phyloP scores from a whole-genome alignment of 2,329 filamentous ascomycete species.

The Talaromyces rugulosus region DNA sequence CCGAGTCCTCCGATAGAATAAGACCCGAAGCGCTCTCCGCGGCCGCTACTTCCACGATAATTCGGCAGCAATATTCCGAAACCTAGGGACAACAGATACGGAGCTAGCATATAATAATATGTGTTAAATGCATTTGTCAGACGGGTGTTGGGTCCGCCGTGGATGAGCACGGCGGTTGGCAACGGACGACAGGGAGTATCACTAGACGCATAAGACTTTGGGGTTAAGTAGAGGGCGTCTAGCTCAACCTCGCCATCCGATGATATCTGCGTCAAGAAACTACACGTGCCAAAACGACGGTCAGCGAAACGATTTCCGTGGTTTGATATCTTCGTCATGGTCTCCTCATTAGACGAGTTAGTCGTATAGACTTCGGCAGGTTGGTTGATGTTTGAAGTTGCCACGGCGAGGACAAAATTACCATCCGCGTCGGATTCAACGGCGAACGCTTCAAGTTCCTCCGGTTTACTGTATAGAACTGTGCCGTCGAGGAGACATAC shows the following conservation, averaged over 20 bases:
- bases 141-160: conserved; percentile 16
- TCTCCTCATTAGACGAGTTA: background rate
- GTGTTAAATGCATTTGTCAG: conserved; percentile 14
- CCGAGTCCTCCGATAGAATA: conserved; percentile 14
- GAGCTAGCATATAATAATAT: conserved; percentile 14
- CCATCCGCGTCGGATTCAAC: background rate
- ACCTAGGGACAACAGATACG: conserved; percentile 14
- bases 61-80: conserved; percentile 17
- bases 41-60: conserved; percentile 17
- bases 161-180: conserved; percentile 15
- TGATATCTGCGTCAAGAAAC: background rate
- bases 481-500: conserved; percentile 3
- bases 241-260: conserved; percentile 2
- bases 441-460: conserved; percentile 5
- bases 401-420: conserved; percentile 1
- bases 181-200: background rate
- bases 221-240: conserved; percentile 4
- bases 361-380: conserved; percentile 4
- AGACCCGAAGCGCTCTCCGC: conserved; percentile 14
- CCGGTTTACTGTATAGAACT: conserved; percentile 1
- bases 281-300: conserved; percentile 1
- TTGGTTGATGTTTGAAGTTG: conserved; percentile 3
- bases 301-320: conserved; percentile 1
- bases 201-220: background rate
- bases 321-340: conserved; percentile 2